Conservation (phyloP, 2,329 filamentous ascomycete species). For the Ascochyta lentis region DNA sequence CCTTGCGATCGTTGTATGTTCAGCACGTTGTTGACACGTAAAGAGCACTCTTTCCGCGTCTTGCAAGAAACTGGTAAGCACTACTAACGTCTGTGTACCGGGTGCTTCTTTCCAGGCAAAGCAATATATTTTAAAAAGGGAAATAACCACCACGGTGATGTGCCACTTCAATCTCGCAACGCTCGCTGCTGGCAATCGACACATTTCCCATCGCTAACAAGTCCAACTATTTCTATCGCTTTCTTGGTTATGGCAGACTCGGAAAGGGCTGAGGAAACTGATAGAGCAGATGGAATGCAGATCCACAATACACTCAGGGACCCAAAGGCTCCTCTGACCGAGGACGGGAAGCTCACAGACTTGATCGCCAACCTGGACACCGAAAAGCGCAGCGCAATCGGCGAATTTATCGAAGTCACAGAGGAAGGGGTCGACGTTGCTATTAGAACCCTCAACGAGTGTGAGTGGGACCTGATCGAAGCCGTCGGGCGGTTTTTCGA, state of each 20-base stretch:
- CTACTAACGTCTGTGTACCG: neutral
- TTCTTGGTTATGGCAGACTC: neutral
- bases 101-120: neutral
- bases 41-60: too few species aligned
- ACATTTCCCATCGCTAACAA: neutral
- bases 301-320: neutral
- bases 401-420: conserved; percentile 1
- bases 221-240: neutral
- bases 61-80: too few species aligned
- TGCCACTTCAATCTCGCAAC: neutral
- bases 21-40: too few species aligned
- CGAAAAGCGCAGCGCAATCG: neutral
- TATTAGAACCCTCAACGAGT: neutral
- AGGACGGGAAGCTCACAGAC: neutral
- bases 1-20: too few species aligned
- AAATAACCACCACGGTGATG: neutral
- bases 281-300: neutral
- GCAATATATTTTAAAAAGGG: neutral
- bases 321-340: neutral
- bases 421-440: conserved; percentile 1
- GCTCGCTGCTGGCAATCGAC: neutral
- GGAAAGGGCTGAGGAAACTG: neutral
- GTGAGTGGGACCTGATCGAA: conserved; percentile 9
- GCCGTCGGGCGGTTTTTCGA: conserved; percentile 2
- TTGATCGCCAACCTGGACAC: neutral